phyloP scores from a whole-genome alignment of 768 basidiomycete genomes.

The Antrodiella citrinella region DNA sequence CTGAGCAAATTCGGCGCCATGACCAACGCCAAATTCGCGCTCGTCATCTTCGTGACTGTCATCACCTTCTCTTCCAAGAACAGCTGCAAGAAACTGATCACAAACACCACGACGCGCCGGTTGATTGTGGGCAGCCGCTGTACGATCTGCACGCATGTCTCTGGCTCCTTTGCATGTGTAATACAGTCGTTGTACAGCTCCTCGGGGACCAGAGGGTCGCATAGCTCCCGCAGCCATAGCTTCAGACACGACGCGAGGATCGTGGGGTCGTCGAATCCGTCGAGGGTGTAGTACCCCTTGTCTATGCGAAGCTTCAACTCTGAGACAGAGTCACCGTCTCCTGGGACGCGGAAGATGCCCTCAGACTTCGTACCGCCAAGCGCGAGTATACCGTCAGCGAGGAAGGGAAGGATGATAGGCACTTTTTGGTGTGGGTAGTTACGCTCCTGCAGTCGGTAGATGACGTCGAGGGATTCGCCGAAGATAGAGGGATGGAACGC shows the following conservation, averaged over 20 bases:
- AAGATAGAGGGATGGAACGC: constrained; percentile 95
- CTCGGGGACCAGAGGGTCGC: constrained; percentile 86
- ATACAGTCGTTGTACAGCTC: constrained; percentile 91
- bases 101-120: constrained; percentile 77
- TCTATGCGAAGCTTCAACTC: constrained; percentile 87
- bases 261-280: constrained; percentile 85
- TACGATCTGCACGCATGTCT: constrained; percentile 67
- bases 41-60: constrained; percentile 79
- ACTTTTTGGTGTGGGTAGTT: constrained; percentile 81
- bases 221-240: constrained; percentile 87
- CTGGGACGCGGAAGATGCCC: constrained; percentile 91
- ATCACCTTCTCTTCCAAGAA: constrained; percentile 77
- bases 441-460: constrained; percentile 76
- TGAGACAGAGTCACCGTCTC: constrained; percentile 82
- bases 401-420: constrained; percentile 90
- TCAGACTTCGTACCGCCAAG: constrained; percentile 79
- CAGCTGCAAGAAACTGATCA: constrained; percentile 85
- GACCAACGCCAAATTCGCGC: constrained; percentile 79
- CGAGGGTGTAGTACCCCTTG: constrained; percentile 83
- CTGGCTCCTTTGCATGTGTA: constrained; percentile 53
- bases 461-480: constrained; percentile 80
- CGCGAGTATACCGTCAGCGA: constrained; percentile 85
- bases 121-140: constrained; percentile 78
- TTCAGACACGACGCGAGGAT: constrained; percentile 87
- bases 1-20: constrained; percentile 89